Evolutionary conservation across 75 land plant species (phyloP).

Genomic region (Picea sitchensis): DNA sequence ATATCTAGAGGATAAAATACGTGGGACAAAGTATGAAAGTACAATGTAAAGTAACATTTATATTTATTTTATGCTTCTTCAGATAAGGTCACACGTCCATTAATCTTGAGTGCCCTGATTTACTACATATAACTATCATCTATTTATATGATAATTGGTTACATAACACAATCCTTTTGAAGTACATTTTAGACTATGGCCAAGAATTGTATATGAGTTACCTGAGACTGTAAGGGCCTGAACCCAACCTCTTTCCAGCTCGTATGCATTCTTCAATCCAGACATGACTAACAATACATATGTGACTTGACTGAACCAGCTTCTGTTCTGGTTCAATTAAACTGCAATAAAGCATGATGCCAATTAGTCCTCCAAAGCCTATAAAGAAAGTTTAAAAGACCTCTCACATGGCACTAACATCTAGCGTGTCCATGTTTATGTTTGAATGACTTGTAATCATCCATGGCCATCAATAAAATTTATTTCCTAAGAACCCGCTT

Average conservation of each 20-base stretch:
- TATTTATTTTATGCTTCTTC: no score
- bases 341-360: not conserved
- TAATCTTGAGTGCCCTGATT: no score
- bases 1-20: no score
- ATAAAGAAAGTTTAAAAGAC: not conserved
- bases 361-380: not conserved
- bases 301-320: not conserved
- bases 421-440: not conserved
- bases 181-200: not conserved
- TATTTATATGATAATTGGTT: not conserved
- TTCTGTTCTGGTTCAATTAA: not conserved
- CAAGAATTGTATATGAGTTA: not conserved
- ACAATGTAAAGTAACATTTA: no score
- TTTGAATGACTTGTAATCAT: not conserved
- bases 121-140: no score
- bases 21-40: no score
- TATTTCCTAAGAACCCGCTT: not conserved
- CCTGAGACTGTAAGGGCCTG: constrained; percentile 6
- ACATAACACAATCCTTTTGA: not conserved
- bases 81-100: no score
- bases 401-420: not conserved
- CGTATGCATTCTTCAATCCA: constrained; percentile 9
- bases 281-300: constrained; percentile 3
- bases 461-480: not conserved
- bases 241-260: not conserved